Base-by-base conservation (phyloP, 1,139 yeast genomes). In the Candida sanyaensis region DNA sequence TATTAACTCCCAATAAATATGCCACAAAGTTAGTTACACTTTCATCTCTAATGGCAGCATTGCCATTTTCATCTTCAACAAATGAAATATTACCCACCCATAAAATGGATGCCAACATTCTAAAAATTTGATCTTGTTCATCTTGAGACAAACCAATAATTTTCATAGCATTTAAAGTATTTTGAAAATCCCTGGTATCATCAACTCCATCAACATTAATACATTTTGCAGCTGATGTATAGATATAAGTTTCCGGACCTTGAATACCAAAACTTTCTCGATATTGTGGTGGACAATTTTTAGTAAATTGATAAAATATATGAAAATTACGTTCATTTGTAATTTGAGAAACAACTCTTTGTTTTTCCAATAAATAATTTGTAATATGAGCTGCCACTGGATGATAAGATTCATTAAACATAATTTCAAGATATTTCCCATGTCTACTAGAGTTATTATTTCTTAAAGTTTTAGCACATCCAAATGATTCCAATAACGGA, bases 381-480 rank as follows among this genome's bases (percentile, higher is more conserved):
- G 98, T 95, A 61, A 95, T 92, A 64, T 91, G 93, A 44, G 97
- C 99, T 29, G 97, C 92, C 42, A 90, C 85, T 1, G 99, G 99
- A 63, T 88, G 96, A 60, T 84, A 89, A 54, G 54, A 64, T 17
- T 80, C 74, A 65, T 90, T 88, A 73, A 95, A 95, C 61, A 82
- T 84, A 58, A 95, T 95, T 68, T 95, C 97, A 49, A 95, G 77
- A 65, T 95, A 95, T 68, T 95, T 95, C 43, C 99, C 99, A 69
- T 93, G 99, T 64, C 99, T 83, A 12, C 98, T 92, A 23, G 97
- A 90, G 69, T 95, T 95, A 70, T 95, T 90, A 67, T 95, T 95
- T 65, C 99, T 81, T 61, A 95, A 77, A 0, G 99, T 95, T 67
- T 93, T 95, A 12, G 99, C 99, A 78, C 99, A 95, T 21, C 99